Conservation (phyloP, 2,329 filamentous ascomycete species). For the Colletotrichum falcatum region DNA sequence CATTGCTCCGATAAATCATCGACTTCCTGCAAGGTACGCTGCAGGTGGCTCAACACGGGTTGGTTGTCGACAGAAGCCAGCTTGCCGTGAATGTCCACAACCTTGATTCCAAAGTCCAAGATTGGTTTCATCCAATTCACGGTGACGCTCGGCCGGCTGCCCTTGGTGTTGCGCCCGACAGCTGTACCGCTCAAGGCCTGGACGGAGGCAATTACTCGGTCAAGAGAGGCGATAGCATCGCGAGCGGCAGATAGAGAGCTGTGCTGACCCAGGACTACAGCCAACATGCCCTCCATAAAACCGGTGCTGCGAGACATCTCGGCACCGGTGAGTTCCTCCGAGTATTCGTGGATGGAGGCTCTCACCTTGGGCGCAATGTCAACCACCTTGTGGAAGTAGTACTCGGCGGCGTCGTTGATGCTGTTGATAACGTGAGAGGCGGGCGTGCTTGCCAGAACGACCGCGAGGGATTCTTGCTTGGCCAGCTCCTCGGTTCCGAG, state of each 20-base stretch:
- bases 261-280: slow-evolving; percentile 72
- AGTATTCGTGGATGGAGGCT: slow-evolving; percentile 77
- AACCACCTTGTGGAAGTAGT: slow-evolving; percentile 83
- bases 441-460: slow-evolving; percentile 70
- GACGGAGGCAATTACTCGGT: slow-evolving; percentile 34
- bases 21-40: slow-evolving; percentile 63
- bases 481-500: slow-evolving; percentile 78
- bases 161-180: slow-evolving; percentile 26
- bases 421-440: slow-evolving; percentile 43
- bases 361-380: slow-evolving; percentile 79
- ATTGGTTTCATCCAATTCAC: slow-evolving; percentile 75
- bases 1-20: slow-evolving; percentile 56
- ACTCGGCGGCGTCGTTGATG: slow-evolving; percentile 64
- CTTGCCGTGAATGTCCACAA: slow-evolving; percentile 75
- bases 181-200: slow-evolving; percentile 43
- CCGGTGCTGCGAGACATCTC: slow-evolving; percentile 85
- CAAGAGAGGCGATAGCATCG: slow-evolving; percentile 49
- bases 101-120: slow-evolving; percentile 69
- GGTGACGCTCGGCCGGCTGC: slow-evolving; percentile 47
- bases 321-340: slow-evolving; percentile 84
- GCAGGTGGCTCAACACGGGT: slow-evolving; percentile 58
- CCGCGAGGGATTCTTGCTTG: slow-evolving; percentile 77
- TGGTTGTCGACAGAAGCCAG: slow-evolving; percentile 67
- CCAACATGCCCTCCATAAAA: slow-evolving; percentile 87
- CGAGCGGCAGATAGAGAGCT: slow-evolving; percentile 57